Evolutionary conservation across 208 protist genomes (phyloP), one percentile per base, ranked within the genome.

Genomic region (Borovskyia barvae): DNA sequence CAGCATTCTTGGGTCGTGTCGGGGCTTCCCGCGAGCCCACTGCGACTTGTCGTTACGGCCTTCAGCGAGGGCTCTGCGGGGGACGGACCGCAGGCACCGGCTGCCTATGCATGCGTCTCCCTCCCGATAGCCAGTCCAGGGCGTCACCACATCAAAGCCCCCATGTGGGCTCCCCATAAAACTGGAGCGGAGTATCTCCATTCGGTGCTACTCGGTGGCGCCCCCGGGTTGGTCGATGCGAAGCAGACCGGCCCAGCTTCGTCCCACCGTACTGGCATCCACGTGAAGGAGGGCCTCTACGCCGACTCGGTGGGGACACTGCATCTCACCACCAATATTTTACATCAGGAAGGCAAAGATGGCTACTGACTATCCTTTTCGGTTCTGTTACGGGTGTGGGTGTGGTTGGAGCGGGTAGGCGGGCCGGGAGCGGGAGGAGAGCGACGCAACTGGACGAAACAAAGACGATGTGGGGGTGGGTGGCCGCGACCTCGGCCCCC

Each of bases 131-230:
- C 52, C 12, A 59, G 50, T 7, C 82, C 85, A 0, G 85, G 85
- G 1, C 43, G 56, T 1, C 82, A 90, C 67, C 19, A 45, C 32
- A 0, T 88, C 3, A 25, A 37, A 14, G 72, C 58, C 5, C 72
- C 53, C 30, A 56, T 92, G 60, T 92, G 85, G 85, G 62, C 66
- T 2, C 76, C 77, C 8, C 75, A 76, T 40, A 69, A 66, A 52
- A 90, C 59, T 2, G 82, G 82, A 1, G 62, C 66, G 22, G 85
- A 92, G 80, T 86, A 79, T 36, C 46, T 92, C 4, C 61, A 67
- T 39, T 72, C 67, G 14, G 36, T 59, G 14, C 50, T 92, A 39
- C 25, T 92, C 5, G 85, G 85, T 26, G 85, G 85, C 7, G 80
- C 68, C 5, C 85, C 85, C 8, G 57, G 63, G 12, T 59, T 90